Base-by-base conservation (phyloP, 768 basidiomycete genomes). In the Strobilomyces dryophilus region DNA sequence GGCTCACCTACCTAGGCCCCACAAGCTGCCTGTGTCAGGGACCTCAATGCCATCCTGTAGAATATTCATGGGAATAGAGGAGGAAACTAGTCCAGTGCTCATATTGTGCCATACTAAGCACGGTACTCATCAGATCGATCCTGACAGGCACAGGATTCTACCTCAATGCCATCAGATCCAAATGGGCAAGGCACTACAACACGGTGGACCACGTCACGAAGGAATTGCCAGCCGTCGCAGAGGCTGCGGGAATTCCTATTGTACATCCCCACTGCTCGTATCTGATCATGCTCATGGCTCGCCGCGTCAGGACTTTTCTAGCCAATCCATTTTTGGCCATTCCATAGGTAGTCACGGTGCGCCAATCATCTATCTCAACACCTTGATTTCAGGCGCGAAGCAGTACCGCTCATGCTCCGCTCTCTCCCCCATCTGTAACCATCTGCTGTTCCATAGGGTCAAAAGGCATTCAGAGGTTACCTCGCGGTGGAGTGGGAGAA, bases 271-370 rank as follows among this genome's bases (percentile, higher is more conserved):
- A 43, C 34, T 45, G n/a, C 29, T 47, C 20, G 18, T 29, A 43
- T 53, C 47, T 42, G 24, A 11, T 29, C 21, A 26, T 35, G 57
- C 37, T 34, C 6, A n/a, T n/a, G 29, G 18, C 20, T 39, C 29
- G n/a, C 32, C 8, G 24, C 24, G 5, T 24, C 61, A 94, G 92
- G 92, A 98, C 74, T 78, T 86, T 59, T 77, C 74, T 31, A 83
- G 89, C 47, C 84, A 90, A 65, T 93, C 92, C 20, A 86, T 98
- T 62, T 89, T 92, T 64, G 97, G 97, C 10, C 97, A 99, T 71
- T 93, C 90, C 42, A 99, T 98, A 95, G 92, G 91, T 52, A 95
- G 97, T 2, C 94, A 97, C 65, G 97, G 97, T 8, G 93, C 97
- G 12, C 79, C 98, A 26, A 88, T 88, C 15, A 72, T 98, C 36